Percentiles rank a stretch among this genome's conserved stretches.
phyloP scores from a whole-genome alignment of 257 asterid species.

The Anisodus acutangulus region DNA sequence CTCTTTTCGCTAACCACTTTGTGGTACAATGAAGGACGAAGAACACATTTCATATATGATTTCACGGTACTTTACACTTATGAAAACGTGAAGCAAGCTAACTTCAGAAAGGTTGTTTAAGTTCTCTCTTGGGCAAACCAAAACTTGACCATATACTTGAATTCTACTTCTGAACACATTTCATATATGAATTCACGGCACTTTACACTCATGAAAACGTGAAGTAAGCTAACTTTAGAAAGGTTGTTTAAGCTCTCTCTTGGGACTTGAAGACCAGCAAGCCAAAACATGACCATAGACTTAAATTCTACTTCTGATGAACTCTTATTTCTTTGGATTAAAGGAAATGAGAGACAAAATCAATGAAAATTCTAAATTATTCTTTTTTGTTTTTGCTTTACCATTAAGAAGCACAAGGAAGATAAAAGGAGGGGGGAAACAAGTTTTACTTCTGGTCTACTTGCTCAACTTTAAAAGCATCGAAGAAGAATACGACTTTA shows the following conservation, averaged over 20 bases:
- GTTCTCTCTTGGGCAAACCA: neutral
- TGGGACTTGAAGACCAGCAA: constrained; percentile 7
- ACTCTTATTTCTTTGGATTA: neutral
- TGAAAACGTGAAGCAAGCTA: neutral
- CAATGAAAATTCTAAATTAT: neutral
- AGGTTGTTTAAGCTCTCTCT: neutral
- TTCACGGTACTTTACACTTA: neutral
- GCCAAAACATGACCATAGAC: neutral
- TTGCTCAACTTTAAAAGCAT: neutral
- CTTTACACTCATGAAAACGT: neutral
- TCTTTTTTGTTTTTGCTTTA: neutral
- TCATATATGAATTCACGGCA: neutral
- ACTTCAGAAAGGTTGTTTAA: neutral
- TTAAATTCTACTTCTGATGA: neutral
- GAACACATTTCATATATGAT: neutral
- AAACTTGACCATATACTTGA: neutral
- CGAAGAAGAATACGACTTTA: neutral
- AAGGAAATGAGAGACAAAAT: neutral
- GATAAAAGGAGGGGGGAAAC: neutral
- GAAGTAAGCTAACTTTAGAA: neutral
- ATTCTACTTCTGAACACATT: neutral
- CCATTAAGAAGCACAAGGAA: neutral
- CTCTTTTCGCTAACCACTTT: neutral
- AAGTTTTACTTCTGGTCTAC: neutral
- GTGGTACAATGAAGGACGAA: neutral